Conservation (phyloP, 2,329 filamentous ascomycete genomes). For the Dryadomyces sulphureus region DNA sequence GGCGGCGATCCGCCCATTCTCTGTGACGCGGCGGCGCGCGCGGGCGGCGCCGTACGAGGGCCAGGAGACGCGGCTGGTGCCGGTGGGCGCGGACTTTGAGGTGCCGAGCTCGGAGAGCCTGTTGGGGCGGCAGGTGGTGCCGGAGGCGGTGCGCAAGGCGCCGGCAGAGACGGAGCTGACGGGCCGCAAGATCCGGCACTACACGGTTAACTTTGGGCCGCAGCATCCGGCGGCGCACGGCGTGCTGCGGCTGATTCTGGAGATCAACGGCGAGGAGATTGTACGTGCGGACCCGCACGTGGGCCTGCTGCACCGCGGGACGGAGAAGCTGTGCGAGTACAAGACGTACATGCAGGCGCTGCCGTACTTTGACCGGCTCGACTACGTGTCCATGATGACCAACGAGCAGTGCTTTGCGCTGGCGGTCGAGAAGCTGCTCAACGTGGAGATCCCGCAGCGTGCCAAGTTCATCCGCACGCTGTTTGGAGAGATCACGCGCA, state of each 20-base stretch:
- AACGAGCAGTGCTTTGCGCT: slow-evolving; percentile 97
- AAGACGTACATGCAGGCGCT: slow-evolving; percentile 97
- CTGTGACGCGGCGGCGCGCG: slow-evolving; percentile 46
- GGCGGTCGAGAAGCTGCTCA: slow-evolving; percentile 94
- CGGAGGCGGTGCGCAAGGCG: slow-evolving; percentile 32
- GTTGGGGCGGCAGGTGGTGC: slow-evolving; percentile 12
- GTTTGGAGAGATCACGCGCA: slow-evolving; percentile 87
- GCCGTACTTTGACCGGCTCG: slow-evolving; percentile 95
- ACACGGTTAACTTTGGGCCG: slow-evolving; percentile 98
- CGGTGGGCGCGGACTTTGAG: slow-evolving; percentile 49
- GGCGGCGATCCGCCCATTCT: slow-evolving; percentile 44
- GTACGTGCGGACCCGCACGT: slow-evolving; percentile 93
- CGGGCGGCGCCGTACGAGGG: slow-evolving; percentile 41
- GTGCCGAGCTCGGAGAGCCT: slow-evolving; percentile 29
- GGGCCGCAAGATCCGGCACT: slow-evolving; percentile 88
- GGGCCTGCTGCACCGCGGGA: slow-evolving; percentile 87
- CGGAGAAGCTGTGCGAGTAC: slow-evolving; percentile 99
- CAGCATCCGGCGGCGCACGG: slow-evolving; percentile 98
- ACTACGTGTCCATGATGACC: slow-evolving; percentile 99
- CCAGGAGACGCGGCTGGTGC: slow-evolving; percentile 47
- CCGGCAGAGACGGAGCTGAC: too few species aligned
- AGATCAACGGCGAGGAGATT: slow-evolving; percentile 96
- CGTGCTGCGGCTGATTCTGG: slow-evolving; percentile 91
- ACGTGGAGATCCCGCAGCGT: slow-evolving; percentile 86
- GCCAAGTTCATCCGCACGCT: slow-evolving; percentile 95